Evolutionary conservation across 768 basidiomycete genomes (phyloP).

Genomic region (Imleria badia): DNA sequence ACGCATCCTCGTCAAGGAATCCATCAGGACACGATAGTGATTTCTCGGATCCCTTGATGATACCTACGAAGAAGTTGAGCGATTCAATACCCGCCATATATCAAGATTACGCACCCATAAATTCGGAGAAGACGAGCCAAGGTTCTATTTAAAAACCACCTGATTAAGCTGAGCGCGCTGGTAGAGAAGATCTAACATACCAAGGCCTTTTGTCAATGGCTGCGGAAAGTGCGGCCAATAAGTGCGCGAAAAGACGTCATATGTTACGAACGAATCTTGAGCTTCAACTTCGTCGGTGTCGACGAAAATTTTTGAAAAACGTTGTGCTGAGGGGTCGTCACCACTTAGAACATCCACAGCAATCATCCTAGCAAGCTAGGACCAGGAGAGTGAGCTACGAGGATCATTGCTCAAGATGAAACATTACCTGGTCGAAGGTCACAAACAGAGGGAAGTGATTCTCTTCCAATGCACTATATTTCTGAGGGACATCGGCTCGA

Average conservation of each 20-base stretch:
- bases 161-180: neutral
- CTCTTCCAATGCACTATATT: slow-evolving; percentile 56
- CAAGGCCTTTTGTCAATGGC: slow-evolving; percentile 48
- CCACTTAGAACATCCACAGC: slow-evolving; percentile 21
- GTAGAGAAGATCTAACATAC: slow-evolving; percentile 30
- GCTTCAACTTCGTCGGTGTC: slow-evolving; percentile 12
- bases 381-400: neutral
- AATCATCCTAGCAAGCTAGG: slow-evolving; percentile 28
- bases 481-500: slow-evolving; percentile 35
- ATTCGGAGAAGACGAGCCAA: slow-evolving; percentile 59
- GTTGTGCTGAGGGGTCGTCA: slow-evolving; percentile 1
- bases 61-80: slow-evolving; percentile 34
- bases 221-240: slow-evolving; percentile 67
- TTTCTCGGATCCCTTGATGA: slow-evolving; percentile 68
- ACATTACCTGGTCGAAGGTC: slow-evolving; percentile 58
- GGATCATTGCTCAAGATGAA: neutral
- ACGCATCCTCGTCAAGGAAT: slow-evolving; percentile 45
- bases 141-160: slow-evolving; percentile 43
- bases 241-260: slow-evolving; percentile 42
- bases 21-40: slow-evolving; percentile 37
- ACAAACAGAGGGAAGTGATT: slow-evolving; percentile 69
- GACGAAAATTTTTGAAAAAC: slow-evolving; percentile 15
- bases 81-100: neutral
- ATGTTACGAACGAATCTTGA: slow-evolving; percentile 39
- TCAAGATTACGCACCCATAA: slow-evolving; percentile 49